Percentiles rank a stretch among this genome's conserved stretches.
These are phyloP conservation scores for Globisporangium mamillatum DNA, from an alignment of 352 stramenopile species.

Conservation along the genomic window DNA sequence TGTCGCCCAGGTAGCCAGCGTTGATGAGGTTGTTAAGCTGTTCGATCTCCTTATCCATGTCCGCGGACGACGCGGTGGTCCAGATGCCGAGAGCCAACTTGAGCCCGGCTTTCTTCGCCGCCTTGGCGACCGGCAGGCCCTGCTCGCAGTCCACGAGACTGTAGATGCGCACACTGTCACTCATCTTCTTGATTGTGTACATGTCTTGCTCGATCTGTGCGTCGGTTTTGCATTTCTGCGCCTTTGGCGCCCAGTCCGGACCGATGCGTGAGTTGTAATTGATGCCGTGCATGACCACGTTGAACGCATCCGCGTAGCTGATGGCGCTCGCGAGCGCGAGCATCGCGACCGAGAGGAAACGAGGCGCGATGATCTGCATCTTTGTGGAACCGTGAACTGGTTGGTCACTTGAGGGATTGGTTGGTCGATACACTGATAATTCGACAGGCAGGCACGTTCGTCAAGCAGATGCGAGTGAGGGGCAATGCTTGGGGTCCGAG, in stretches of 20 bases:
- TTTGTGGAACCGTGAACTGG: background rate
- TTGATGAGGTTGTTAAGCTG: slow-evolving; percentile 44
- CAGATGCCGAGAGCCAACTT: slow-evolving; percentile 67
- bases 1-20: slow-evolving; percentile 37
- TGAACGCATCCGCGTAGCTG: slow-evolving; percentile 27
- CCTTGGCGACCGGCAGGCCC: slow-evolving; percentile 36
- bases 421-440: background rate
- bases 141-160: slow-evolving; percentile 57
- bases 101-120: slow-evolving; percentile 42
- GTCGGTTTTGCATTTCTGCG: slow-evolving; percentile 43
- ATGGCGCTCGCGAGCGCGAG: slow-evolving; percentile 14
- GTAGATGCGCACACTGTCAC: slow-evolving; percentile 69
- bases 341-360: slow-evolving; percentile 10
- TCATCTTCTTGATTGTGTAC: slow-evolving; percentile 35
- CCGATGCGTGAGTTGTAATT: slow-evolving; percentile 76
- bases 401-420: background rate
- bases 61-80: slow-evolving; percentile 35
- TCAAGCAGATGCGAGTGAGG: background rate
- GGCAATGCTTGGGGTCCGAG: background rate
- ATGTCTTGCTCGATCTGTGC: slow-evolving; percentile 56
- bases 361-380: slow-evolving; percentile 20
- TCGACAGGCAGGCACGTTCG: background rate
- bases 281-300: slow-evolving; percentile 61
- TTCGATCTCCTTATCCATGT: slow-evolving; percentile 45
- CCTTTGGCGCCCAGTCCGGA: slow-evolving; percentile 39